A percentile compares a stretch with the other conserved stretches of the same genome.
These are phyloP conservation scores for Pholiota microspora DNA, from an alignment of 768 basidiomycete genomes.

Conservation along the genomic window DNA sequence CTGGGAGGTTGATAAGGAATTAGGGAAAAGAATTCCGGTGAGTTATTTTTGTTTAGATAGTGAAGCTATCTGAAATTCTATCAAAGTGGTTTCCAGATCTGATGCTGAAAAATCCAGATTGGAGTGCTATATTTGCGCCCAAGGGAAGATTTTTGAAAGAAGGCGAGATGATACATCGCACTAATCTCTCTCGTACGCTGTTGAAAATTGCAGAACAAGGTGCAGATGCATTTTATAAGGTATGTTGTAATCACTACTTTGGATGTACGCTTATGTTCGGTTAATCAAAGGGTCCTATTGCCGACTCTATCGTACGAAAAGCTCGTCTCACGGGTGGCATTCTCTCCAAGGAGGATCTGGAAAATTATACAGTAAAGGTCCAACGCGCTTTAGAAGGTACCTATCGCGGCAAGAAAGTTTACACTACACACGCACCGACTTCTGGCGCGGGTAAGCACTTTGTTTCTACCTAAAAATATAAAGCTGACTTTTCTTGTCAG, in stretches of 20 bases:
- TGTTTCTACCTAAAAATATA: background rate
- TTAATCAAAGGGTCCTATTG: slow-evolving; percentile 66
- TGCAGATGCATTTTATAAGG: slow-evolving; percentile 80
- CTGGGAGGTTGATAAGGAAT: slow-evolving; percentile 77
- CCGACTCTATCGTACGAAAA: slow-evolving; percentile 74
- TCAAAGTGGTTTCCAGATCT: slow-evolving; percentile 43
- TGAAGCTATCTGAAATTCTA: slow-evolving; percentile 1
- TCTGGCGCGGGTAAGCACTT: slow-evolving; percentile 63
- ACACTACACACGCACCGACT: slow-evolving; percentile 82
- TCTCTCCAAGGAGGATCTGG: slow-evolving; percentile 71
- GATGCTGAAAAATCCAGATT: slow-evolving; percentile 69
- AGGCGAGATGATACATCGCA: slow-evolving; percentile 72
- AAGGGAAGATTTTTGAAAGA: slow-evolving; percentile 65
- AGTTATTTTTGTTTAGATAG: background rate
- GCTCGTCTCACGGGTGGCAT: slow-evolving; percentile 75
- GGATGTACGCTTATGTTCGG: slow-evolving; percentile 2
- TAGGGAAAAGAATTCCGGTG: slow-evolving; percentile 72
- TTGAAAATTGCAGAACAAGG: slow-evolving; percentile 72
- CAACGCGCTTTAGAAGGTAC: slow-evolving; percentile 73
- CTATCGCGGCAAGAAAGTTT: slow-evolving; percentile 77
- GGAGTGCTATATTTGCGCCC: slow-evolving; percentile 83
- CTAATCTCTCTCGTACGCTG: slow-evolving; percentile 78
- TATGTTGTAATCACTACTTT: slow-evolving; percentile 16
- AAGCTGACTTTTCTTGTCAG: slow-evolving; percentile 26
- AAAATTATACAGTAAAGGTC: slow-evolving; percentile 65